Percentiles rank a stretch among this genome's conserved stretches.
These are phyloP conservation scores for Bruguiera parviflora DNA, from an alignment of 345 rosid genomes.

Conservation along the genomic window DNA sequence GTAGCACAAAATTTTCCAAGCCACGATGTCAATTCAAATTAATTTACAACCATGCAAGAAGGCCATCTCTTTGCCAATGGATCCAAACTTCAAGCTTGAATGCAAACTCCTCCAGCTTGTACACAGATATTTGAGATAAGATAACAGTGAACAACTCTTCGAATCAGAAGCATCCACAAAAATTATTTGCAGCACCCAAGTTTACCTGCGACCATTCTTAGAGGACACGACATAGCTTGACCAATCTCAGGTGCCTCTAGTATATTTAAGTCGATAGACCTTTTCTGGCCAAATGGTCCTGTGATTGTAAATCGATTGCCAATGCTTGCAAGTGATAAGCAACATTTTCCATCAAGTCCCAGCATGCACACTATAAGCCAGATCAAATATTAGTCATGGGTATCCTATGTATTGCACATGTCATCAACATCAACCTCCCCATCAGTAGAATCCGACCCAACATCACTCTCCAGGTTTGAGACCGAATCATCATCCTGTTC, in stretches of 20 bases:
- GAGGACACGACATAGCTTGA: neutral
- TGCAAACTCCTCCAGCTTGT: neutral
- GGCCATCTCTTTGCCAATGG: neutral
- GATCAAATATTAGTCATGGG: slow-evolving; percentile 2
- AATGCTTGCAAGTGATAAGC: neutral
- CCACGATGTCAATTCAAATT: neutral
- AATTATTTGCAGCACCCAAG: neutral
- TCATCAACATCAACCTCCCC: slow-evolving; percentile 22
- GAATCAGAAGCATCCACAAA: neutral
- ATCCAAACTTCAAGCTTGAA: too few relatives aligned
- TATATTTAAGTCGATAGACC: neutral
- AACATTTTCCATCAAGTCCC: too few relatives aligned
- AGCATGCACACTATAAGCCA: too few relatives aligned
- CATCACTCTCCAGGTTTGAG: slow-evolving; percentile 25
- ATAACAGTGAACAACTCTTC: neutral
- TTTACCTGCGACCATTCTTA: neutral
- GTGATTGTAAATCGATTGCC: neutral
- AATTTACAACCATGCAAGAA: neutral
- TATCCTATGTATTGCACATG: slow-evolving; percentile 18
- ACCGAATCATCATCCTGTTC: slow-evolving; percentile 9
- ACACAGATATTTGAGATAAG: neutral
- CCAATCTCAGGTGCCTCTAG: neutral
- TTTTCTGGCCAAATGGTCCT: neutral
- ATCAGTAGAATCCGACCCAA: slow-evolving; percentile 21
- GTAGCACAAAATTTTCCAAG: neutral